Evolutionary conservation across 176 grass and related monocot genomes (phyloP).

Genomic region (Neostapfia colusana): DNA sequence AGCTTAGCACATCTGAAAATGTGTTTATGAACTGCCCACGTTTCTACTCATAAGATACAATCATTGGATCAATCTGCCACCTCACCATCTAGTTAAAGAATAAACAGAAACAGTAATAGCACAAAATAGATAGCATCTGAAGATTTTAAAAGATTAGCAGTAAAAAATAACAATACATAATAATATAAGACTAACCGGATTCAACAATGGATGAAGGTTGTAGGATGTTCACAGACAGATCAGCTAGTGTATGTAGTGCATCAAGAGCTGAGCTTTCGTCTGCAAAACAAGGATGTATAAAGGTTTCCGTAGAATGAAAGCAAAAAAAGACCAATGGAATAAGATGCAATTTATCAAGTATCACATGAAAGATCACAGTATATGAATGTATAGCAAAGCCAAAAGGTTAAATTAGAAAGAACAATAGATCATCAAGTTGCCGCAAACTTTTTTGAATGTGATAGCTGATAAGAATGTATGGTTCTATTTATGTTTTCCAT

Average conservation of each 20-base stretch:
- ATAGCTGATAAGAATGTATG: neutral
- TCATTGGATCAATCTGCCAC: slow-evolving; percentile 18
- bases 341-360: slow-evolving; percentile 35
- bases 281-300: slow-evolving; percentile 42
- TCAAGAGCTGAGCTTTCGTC: slow-evolving; percentile 75
- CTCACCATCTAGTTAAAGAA: neutral
- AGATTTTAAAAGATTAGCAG: slow-evolving; percentile 23
- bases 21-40: neutral
- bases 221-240: slow-evolving; percentile 94
- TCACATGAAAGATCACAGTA: neutral
- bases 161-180: slow-evolving; percentile 12
- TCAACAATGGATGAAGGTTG: slow-evolving; percentile 67
- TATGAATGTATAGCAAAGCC: neutral
- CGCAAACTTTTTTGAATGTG: neutral
- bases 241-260: slow-evolving; percentile 89
- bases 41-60: slow-evolving; percentile 24
- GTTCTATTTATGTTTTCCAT: slow-evolving; percentile 9
- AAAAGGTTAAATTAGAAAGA: slow-evolving; percentile 21
- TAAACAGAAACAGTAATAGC: slow-evolving; percentile 18
- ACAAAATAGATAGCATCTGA: slow-evolving; percentile 1
- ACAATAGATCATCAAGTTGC: neutral
- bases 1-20: slow-evolving; percentile 5
- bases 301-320: slow-evolving; percentile 12
- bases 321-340: slow-evolving; percentile 25
- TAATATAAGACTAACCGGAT: slow-evolving; percentile 67